Conservation (phyloP, 2,329 filamentous ascomycete genomes). For the Aspergillus jensenii region DNA sequence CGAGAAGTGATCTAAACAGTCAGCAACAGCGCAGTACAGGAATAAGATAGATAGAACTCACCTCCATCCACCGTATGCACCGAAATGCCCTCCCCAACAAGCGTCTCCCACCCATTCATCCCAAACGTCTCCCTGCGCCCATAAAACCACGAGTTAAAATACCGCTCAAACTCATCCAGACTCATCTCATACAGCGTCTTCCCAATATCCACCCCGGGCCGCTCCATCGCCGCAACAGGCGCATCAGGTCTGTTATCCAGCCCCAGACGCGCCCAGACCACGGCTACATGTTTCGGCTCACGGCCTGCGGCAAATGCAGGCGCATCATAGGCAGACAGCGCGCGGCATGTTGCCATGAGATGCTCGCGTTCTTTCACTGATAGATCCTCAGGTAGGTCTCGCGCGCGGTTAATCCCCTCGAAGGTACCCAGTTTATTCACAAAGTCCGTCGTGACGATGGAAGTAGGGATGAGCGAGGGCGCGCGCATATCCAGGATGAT, state of each 20-base stretch:
- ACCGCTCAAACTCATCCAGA: neutral
- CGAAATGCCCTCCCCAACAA: neutral
- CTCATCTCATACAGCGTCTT: slow-evolving; percentile 1
- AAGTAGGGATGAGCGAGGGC: neutral
- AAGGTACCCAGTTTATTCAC: neutral
- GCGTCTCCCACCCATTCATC: slow-evolving; percentile 8
- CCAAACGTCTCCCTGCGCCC: slow-evolving; percentile 2
- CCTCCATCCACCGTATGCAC: slow-evolving; percentile 5
- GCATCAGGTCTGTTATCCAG: neutral
- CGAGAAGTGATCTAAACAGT: neutral
- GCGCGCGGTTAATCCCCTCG: slow-evolving; percentile 4
- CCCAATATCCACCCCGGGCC: neutral
- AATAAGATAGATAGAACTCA: neutral
- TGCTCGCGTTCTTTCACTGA: neutral
- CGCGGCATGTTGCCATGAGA: neutral
- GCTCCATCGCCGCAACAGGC: neutral
- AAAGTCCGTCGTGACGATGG: slow-evolving; percentile 5
- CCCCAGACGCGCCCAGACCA: neutral
- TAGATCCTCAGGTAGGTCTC: neutral
- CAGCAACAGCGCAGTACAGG: neutral
- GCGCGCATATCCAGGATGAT: slow-evolving; percentile 9
- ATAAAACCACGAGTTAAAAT: slow-evolving; percentile 9
- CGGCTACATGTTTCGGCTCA: neutral
- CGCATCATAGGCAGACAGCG: neutral
- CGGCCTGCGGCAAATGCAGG: neutral